Conservation (phyloP, 1,139 yeast genomes). For the Yarrowia galli region DNA sequence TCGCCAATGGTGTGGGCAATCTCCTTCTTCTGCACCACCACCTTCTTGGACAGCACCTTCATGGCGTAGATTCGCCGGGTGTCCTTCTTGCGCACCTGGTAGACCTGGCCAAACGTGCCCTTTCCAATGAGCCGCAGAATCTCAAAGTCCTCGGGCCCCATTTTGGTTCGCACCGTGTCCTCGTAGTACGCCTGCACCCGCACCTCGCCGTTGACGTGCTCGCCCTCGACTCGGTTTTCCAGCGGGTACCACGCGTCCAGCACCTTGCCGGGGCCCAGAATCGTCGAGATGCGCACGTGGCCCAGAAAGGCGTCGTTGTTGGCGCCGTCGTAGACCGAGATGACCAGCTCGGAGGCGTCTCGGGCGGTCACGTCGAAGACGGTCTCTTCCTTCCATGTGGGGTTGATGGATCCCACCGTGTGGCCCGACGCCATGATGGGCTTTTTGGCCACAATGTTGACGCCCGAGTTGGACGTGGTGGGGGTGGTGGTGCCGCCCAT, state of each 20-base stretch:
- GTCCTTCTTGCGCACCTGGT: constrained; percentile 90
- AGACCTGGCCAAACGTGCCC: constrained; percentile 98
- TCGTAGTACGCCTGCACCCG: constrained; percentile 77
- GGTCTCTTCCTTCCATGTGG: constrained; percentile 91
- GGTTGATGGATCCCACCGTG: constrained; percentile 61
- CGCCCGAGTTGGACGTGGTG: background rate
- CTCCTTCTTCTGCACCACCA: constrained; percentile 94
- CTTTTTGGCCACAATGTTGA: constrained; percentile 28
- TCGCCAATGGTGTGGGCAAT: constrained; percentile 98
- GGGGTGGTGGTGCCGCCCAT: constrained; percentile 19
- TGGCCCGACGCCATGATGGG: constrained; percentile 40
- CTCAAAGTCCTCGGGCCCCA: constrained; percentile 94
- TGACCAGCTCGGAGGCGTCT: constrained; percentile 79
- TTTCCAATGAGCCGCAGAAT: constrained; percentile 88
- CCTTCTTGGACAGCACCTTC: constrained; percentile 93
- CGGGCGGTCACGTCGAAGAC: constrained; percentile 77
- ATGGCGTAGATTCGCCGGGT: constrained; percentile 92
- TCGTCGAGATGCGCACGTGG: constrained; percentile 76
- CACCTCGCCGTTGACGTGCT: constrained; percentile 77
- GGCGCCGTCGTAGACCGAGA: constrained; percentile 85
- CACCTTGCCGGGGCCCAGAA: constrained; percentile 58
- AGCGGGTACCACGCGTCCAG: constrained; percentile 73
- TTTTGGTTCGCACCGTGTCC: constrained; percentile 69
- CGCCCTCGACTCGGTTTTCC: constrained; percentile 76
- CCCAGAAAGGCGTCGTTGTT: constrained; percentile 87